phyloP scores from a whole-genome alignment of 2,329 filamentous ascomycete species.

The Botrytis elliptica region DNA sequence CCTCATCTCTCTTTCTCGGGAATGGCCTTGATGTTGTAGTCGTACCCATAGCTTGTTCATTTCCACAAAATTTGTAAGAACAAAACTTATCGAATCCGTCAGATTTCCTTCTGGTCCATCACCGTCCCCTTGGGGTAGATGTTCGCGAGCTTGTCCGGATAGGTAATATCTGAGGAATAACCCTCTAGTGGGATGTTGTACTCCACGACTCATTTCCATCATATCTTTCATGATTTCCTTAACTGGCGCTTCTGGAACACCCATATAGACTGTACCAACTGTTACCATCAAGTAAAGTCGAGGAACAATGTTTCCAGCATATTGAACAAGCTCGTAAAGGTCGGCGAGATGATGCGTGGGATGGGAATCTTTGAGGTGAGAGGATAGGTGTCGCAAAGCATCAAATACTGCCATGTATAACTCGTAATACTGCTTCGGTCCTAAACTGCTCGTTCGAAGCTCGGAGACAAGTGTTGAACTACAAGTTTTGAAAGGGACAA shows the following conservation, averaged over 20 bases:
- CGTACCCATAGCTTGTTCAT: conserved; percentile 99
- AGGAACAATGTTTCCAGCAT: conserved; percentile 96
- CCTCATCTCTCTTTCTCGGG: conserved; percentile 86
- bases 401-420: conserved; percentile 99
- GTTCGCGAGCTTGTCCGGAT: conserved; percentile 89
- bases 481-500: conserved; percentile 30
- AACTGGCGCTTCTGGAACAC: conserved; percentile 94
- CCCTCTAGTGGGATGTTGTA: conserved; percentile 94
- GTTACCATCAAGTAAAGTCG: conserved; percentile 98
- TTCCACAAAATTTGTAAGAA: conserved; percentile 97
- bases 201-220: conserved; percentile 99
- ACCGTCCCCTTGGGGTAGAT: conserved; percentile 74
- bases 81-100: conserved; percentile 96
- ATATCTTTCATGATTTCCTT: conserved; percentile 99
- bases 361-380: conserved; percentile 95
- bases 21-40: conserved; percentile 95
- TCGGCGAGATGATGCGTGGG: conserved; percentile 97
- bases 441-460: conserved; percentile 90
- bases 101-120: conserved; percentile 95
- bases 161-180: conserved; percentile 96
- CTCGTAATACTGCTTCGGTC: conserved; percentile 99
- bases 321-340: conserved; percentile 95
- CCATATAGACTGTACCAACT: conserved; percentile 98
- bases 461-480: conserved; percentile 99
- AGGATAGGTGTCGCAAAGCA: conserved; percentile 90